Evolutionary conservation across 192 early-diverging fungal genomes (phyloP).

Genomic region (Coemansia sp.): DNA sequence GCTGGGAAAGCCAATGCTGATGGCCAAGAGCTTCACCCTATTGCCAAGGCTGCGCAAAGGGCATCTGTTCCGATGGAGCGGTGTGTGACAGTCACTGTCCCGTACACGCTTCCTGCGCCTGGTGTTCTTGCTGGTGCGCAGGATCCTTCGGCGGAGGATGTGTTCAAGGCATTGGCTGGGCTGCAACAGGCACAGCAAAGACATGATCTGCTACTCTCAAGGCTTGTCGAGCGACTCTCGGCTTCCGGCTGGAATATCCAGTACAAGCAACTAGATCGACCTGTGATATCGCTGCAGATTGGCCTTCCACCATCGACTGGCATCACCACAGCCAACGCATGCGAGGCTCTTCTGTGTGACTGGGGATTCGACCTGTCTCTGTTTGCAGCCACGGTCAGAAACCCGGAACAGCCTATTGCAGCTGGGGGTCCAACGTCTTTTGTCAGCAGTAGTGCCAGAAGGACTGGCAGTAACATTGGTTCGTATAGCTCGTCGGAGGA

Average conservation of each 20-base stretch:
- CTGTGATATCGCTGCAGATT: conserved; percentile 25
- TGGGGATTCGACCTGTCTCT: conserved; percentile 45
- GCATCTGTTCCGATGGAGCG: conserved; percentile 18
- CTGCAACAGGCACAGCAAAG: conserved; percentile 20
- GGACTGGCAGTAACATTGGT: background rate
- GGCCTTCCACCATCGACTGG: conserved; percentile 42
- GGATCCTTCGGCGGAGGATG: conserved; percentile 16
- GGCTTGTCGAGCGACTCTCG: conserved; percentile 42
- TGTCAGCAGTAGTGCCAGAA: background rate
- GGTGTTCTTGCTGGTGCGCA: background rate
- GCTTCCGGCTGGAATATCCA: conserved; percentile 38
- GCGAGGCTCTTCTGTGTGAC: conserved; percentile 30
- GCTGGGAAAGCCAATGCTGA: background rate
- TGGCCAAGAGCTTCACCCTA: conserved; percentile 12
- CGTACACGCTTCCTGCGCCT: conserved; percentile 12
- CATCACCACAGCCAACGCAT: conserved; percentile 19
- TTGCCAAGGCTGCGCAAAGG: conserved; percentile 19
- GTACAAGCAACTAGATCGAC: conserved; percentile 19
- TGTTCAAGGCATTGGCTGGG: conserved; percentile 23
- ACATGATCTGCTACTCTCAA: conserved; percentile 30
- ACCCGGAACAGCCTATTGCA: conserved; percentile 11
- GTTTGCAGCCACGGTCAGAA: conserved; percentile 28
- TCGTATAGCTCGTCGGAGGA: conserved; percentile 17
- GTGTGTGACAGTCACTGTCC: conserved; percentile 43
- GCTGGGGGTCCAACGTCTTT: background rate